Evolutionary conservation across 306 rosid species (phyloP).

Genomic region (Acacia acuminata): DNA sequence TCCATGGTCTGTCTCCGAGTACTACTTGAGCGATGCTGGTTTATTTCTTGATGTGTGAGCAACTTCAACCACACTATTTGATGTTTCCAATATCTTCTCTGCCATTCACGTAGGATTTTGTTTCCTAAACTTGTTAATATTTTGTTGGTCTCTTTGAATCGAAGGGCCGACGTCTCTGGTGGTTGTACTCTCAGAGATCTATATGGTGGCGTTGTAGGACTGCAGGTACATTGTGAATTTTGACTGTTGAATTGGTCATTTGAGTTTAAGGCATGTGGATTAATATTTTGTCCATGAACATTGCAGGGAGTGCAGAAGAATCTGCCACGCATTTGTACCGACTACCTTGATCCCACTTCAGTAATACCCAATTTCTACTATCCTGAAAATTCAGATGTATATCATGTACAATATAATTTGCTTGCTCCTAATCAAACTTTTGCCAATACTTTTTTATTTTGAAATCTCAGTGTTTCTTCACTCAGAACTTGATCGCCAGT

Average conservation of each 20-base stretch:
- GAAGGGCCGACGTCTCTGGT: constrained; percentile 19
- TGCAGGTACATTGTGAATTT: constrained; percentile 56
- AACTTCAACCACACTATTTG: constrained; percentile 10
- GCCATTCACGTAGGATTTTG: not conserved
- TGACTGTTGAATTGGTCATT: not conserved
- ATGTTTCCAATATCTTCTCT: constrained; percentile 17
- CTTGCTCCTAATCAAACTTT: constrained; percentile 25
- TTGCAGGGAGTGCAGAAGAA: constrained; percentile 62
- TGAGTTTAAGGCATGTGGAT: constrained; percentile 14
- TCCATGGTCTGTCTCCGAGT: constrained; percentile 57
- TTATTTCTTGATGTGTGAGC: constrained; percentile 85
- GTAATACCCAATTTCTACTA: constrained; percentile 45
- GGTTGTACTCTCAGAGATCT: constrained; percentile 22
- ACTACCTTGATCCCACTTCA: constrained; percentile 81
- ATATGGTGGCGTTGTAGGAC: constrained; percentile 70
- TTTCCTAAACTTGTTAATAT: constrained; percentile 22
- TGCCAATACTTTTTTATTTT: not conserved
- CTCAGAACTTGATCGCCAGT: constrained; percentile 71
- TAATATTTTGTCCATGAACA: constrained; percentile 14
- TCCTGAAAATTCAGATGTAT: constrained; percentile 8
- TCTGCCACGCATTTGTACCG: constrained; percentile 64
- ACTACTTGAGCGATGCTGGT: constrained; percentile 89
- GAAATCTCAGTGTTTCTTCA: constrained; percentile 84
- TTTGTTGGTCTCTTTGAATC: constrained; percentile 33
- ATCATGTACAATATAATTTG: not conserved